These are phyloP conservation scores for Fusarium buxicola DNA, from an alignment of 2,329 filamentous ascomycete genomes.

Conservation along the genomic window DNA sequence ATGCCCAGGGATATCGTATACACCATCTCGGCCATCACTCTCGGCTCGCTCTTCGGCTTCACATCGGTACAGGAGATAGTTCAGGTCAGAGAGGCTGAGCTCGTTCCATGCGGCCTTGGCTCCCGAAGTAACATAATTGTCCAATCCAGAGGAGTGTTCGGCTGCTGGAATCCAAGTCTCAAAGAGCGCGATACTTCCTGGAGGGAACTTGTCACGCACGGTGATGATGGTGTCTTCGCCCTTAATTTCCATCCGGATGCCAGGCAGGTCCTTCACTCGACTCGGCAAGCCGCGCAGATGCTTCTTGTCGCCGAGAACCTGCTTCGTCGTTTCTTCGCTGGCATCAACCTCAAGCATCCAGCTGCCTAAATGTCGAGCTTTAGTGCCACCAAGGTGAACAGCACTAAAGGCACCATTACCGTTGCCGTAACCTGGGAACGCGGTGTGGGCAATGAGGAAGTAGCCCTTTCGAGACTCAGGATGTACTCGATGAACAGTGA, in stretches of 20 bases:
- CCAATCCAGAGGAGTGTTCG: slow-evolving; percentile 84
- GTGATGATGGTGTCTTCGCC: slow-evolving; percentile 82
- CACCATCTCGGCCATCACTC: slow-evolving; percentile 84
- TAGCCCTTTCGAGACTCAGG: slow-evolving; percentile 92
- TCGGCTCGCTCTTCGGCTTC: slow-evolving; percentile 87
- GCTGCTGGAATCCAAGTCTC: slow-evolving; percentile 95
- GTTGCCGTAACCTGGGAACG: slow-evolving; percentile 90
- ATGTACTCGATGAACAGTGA: slow-evolving; percentile 95
- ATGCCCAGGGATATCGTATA: slow-evolving; percentile 85
- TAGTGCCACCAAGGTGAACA: slow-evolving; percentile 84
- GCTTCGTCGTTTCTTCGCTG: slow-evolving; percentile 74
- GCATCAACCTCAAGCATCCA: slow-evolving; percentile 93
- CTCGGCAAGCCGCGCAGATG: slow-evolving; percentile 86
- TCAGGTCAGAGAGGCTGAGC: slow-evolving; percentile 83
- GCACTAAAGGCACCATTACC: slow-evolving; percentile 84
- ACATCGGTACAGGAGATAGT: slow-evolving; percentile 90
- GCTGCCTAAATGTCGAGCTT: slow-evolving; percentile 85
- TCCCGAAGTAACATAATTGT: slow-evolving; percentile 86
- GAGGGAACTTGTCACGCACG: slow-evolving; percentile 85
- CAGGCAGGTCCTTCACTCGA: slow-evolving; percentile 78
- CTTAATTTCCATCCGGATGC: slow-evolving; percentile 77
- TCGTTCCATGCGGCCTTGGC: slow-evolving; percentile 81
- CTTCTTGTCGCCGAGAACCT: slow-evolving; percentile 74
- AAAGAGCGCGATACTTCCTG: slow-evolving; percentile 93
- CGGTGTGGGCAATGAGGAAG: slow-evolving; percentile 95